These are phyloP conservation scores for Globisporangium paroecandrum DNA, from an alignment of 352 stramenopile genomes.

Conservation along the genomic window DNA sequence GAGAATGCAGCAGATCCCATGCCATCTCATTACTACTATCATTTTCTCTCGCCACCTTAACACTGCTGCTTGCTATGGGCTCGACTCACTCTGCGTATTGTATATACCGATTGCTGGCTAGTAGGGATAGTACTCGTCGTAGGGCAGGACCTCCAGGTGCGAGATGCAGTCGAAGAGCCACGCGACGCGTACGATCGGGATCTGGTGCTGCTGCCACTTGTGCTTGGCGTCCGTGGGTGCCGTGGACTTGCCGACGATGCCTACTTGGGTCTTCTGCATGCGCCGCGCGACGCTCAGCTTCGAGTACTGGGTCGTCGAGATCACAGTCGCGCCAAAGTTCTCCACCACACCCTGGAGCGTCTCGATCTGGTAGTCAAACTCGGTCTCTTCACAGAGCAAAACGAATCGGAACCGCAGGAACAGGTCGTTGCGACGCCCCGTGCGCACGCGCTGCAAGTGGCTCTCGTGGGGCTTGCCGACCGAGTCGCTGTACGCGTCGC, in stretches of 20 bases:
- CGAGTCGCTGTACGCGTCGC: conserved; percentile 77
- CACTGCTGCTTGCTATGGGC: neutral
- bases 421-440: conserved; percentile 63
- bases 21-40: neutral
- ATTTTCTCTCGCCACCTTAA: neutral
- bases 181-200: conserved; percentile 82
- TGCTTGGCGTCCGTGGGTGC: conserved; percentile 44
- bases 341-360: conserved; percentile 55
- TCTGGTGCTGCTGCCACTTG: conserved; percentile 64
- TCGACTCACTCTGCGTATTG: neutral
- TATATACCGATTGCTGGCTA: conserved; percentile 29
- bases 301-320: conserved; percentile 28
- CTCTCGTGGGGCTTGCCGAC: conserved; percentile 67
- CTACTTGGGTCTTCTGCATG: conserved; percentile 42
- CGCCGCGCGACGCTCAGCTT: conserved; percentile 23
- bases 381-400: conserved; percentile 55
- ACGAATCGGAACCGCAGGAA: conserved; percentile 77
- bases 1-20: neutral
- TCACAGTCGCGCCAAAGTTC: conserved; percentile 64
- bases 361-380: conserved; percentile 76
- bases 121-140: conserved; percentile 87
- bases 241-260: conserved; percentile 74
- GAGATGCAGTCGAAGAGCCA: conserved; percentile 89
- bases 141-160: conserved; percentile 75
- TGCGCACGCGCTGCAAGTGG: conserved; percentile 42